A percentile compares a stretch with the other conserved stretches of the same genome.
Evolutionary conservation across 2,329 filamentous ascomycete genomes (phyloP).

Genomic region (Curvularia verruculosa): DNA sequence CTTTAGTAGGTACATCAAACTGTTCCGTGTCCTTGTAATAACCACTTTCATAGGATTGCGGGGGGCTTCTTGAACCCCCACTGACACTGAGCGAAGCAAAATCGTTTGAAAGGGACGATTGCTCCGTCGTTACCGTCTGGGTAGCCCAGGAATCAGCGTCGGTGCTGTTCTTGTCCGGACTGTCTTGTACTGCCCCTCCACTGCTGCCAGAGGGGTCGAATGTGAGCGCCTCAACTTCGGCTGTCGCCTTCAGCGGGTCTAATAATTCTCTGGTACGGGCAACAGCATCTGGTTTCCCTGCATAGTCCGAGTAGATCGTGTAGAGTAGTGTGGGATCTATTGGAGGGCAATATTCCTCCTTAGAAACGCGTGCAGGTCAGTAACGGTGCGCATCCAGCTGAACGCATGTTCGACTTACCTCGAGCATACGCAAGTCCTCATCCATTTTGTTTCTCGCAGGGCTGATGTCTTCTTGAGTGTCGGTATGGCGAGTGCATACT

Average conservation of each 20-base stretch:
- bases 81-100: slow-evolving; percentile 48
- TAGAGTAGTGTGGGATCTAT: slow-evolving; percentile 79
- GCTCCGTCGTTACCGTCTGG: slow-evolving; percentile 57
- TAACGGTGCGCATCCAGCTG: slow-evolving; percentile 13
- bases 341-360: slow-evolving; percentile 75
- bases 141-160: slow-evolving; percentile 48
- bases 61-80: slow-evolving; percentile 27
- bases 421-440: slow-evolving; percentile 43
- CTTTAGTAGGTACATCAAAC: slow-evolving; percentile 66
- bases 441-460: slow-evolving; percentile 42
- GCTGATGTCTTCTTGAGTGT: slow-evolving; percentile 29
- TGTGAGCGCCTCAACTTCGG: slow-evolving; percentile 70
- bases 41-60: slow-evolving; percentile 32
- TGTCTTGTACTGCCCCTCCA: slow-evolving; percentile 42
- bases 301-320: slow-evolving; percentile 76
- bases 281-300: slow-evolving; percentile 62
- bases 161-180: slow-evolving; percentile 25
- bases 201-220: slow-evolving; percentile 80
- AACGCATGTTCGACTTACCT: slow-evolving; percentile 28
- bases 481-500: slow-evolving; percentile 36
- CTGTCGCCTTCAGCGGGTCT: slow-evolving; percentile 68
- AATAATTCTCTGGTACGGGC: slow-evolving; percentile 65
- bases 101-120: slow-evolving; percentile 57
- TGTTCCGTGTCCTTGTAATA: slow-evolving; percentile 48
- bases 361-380: slow-evolving; percentile 16